Evolutionary conservation across 2,329 filamentous ascomycete genomes (phyloP).

Genomic region (Simplicillium sp.): DNA sequence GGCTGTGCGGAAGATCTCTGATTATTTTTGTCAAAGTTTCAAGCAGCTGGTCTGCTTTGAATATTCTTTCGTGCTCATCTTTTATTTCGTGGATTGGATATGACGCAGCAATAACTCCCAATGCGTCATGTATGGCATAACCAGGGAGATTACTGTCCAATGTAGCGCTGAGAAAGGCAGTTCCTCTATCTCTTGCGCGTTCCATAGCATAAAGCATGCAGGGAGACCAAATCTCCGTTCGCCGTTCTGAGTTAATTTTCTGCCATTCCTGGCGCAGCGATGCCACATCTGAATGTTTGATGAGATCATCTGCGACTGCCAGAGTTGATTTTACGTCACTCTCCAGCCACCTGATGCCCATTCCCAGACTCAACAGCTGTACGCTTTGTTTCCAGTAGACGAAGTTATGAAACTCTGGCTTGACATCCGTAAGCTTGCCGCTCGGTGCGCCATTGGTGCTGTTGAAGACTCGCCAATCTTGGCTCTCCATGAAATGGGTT

Average conservation of each 20-base stretch:
- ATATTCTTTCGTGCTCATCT: neutral
- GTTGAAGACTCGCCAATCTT: too few relatives aligned
- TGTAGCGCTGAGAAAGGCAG: constrained; percentile 25
- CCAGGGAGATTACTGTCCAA: constrained; percentile 23
- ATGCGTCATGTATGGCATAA: constrained; percentile 26
- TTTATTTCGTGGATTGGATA: neutral
- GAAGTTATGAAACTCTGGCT: too few relatives aligned
- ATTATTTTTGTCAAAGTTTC: neutral
- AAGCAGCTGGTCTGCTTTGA: neutral
- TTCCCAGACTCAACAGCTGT: too few relatives aligned
- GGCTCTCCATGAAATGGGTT: too few relatives aligned
- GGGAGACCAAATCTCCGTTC: constrained; percentile 19
- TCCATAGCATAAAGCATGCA: constrained; percentile 26
- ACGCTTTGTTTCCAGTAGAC: too few relatives aligned
- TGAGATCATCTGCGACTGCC: constrained; percentile 14
- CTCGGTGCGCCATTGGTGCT: too few relatives aligned
- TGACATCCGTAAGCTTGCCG: too few relatives aligned
- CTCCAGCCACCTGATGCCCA: too few relatives aligned
- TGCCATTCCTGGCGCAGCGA: constrained; percentile 25
- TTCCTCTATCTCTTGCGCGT: constrained; percentile 19
- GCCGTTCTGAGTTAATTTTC: constrained; percentile 13
- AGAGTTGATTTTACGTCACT: neutral
- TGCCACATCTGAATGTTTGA: constrained; percentile 16
- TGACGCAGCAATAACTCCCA: constrained; percentile 19
- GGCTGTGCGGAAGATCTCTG: neutral